Base-by-base conservation (phyloP, 179 eudicot species). In the Monotropa hypopitys region DNA sequence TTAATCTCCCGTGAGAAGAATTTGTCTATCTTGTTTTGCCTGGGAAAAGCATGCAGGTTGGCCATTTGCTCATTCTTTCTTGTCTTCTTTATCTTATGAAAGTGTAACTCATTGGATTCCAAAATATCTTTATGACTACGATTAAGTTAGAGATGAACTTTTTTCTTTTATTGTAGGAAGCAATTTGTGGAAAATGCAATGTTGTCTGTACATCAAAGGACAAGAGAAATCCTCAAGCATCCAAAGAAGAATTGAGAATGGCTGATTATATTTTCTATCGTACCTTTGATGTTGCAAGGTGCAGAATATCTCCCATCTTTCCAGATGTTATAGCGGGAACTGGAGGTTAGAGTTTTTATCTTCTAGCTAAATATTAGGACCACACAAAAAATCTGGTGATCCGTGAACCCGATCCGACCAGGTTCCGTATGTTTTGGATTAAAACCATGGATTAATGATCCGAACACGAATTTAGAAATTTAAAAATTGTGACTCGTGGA, bases 181-280 rank as follows among this genome's bases (percentile, higher is more conserved):
- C 93, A 35, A 86, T 93, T 78, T 86, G 85, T 70, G 97, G 98
- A 32, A 93, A 91, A 81, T 93, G 98, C 90, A 88, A 86, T 82
- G 87, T 90, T 79, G 74, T 93, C 43, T 91, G 98, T 84, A 93
- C 74, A 66, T 91, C 98, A 32, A 83, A 79, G 78, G 97, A 93
- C 80, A 82, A 79, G 79, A 88, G 97, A 84, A 93, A 93, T 83
- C 87, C 86, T 66, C 88, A 84, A 78, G 87, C 92, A 35, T 88
- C 92, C 2, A 57, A 1, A 7, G 88, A 85, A 81, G 91, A 91
- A 78, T 46, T 88, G 76, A 68, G 75, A 80, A 70, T 79, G 87
- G 91, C 94, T 1, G 85, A 90, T 59, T 83, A 72, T 70, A 81
- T 91, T 43, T 93, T 91, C 82, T 88, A 80, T 77, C 94, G 97